Percentiles rank a stretch among this genome's conserved stretches.
Conservation (phyloP, 345 rosid species). For the Syzygium aqueum region DNA sequence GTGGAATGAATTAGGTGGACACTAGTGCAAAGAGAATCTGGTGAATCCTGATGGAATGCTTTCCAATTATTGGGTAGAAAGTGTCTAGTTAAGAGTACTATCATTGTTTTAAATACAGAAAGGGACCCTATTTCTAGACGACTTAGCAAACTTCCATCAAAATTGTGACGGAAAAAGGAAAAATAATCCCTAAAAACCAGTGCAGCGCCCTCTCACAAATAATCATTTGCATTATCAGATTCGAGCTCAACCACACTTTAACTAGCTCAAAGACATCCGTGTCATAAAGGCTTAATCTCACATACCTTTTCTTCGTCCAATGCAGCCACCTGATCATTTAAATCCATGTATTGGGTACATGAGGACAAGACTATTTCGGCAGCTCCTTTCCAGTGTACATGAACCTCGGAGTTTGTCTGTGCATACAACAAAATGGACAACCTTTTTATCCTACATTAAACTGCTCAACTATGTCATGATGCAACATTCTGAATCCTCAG, state of each 20-base stretch:
- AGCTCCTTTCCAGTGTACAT: constrained; percentile 50
- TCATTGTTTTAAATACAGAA: neutral
- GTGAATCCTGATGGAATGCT: neutral
- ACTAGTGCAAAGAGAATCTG: neutral
- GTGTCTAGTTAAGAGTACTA: neutral
- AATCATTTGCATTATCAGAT: neutral
- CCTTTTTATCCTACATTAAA: neutral
- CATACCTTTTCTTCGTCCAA: neutral
- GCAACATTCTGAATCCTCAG: neutral
- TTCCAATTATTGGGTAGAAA: neutral
- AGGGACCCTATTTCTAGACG: neutral
- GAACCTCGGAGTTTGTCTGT: constrained; percentile 7
- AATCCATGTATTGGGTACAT: constrained; percentile 19
- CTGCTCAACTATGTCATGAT: neutral
- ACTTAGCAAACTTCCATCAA: neutral
- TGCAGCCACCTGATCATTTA: constrained; percentile 11
- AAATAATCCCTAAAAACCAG: neutral
- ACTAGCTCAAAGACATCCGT: neutral
- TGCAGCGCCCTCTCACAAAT: neutral
- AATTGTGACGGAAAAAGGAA: neutral
- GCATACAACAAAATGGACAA: neutral
- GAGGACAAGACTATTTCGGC: constrained; percentile 40
- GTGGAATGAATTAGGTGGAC: neutral
- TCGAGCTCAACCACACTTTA: neutral
- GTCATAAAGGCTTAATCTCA: neutral